Base-by-base conservation (phyloP, 768 basidiomycete species). In the Crepidotus variabilis region DNA sequence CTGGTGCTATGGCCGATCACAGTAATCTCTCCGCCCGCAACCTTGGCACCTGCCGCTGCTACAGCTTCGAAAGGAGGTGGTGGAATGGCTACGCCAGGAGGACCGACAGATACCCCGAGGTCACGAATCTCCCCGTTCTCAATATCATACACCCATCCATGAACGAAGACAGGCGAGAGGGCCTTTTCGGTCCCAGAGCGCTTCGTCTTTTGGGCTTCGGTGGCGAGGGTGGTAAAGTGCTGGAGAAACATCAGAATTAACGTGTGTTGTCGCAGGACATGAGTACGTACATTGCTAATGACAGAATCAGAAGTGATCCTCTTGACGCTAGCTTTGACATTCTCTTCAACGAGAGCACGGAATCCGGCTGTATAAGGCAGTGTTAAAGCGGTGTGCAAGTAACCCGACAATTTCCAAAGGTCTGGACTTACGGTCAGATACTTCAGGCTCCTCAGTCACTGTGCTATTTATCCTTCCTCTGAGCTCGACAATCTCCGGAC, bases 71-170 rank as follows among this genome's bases (percentile, higher is more conserved):
- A 74, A 10, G 72, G 70, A 35, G 64, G 63, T 7, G 63, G 35
- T 1, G 72, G 72, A 20, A 74, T 60, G 11, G 56, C 58, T 49
- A 63, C 59, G 6, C 72, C 74, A 36, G 74, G 72, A 7, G 74
- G 74, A 7, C 72, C 75, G 33, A 66, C 64, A 16, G 75, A 74
- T 45, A 83, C 62, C 2, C 71, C 65, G 52, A 87, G 66, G 60
- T 85, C 81, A 24, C 67, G 66, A 50, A 86, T 67, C 28, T 71
- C 63, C 1, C 85, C 84, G 22, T 67, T 78, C 60, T 78, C 79
- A 55, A 85, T 72, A 51, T 84, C 78, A 54, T 84, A 84, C 28
- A 86, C 78, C 81, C 79, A 84, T 6, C 84, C 84, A 45, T 85
- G 83, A 2, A 86, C 63, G 57, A 68, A 74, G 0, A 75, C 64